These are phyloP conservation scores for Linderniella brevidens DNA, from an alignment of 257 asterid genomes.

Conservation along the genomic window DNA sequence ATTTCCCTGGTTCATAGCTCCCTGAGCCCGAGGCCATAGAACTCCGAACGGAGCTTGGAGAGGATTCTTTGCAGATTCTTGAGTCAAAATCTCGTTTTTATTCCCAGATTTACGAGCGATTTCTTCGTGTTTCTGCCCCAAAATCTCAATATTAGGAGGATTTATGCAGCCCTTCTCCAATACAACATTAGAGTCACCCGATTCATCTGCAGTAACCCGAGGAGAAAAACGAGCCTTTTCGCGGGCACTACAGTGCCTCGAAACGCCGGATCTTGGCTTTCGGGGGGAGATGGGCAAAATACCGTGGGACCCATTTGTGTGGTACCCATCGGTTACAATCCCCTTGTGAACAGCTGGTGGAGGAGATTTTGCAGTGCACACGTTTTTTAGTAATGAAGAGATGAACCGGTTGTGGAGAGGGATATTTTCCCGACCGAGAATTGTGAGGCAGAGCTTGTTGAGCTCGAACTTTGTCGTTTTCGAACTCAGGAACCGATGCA, in stretches of 20 bases:
- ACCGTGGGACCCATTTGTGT: slow-evolving; percentile 47
- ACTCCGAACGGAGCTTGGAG: slow-evolving; percentile 79
- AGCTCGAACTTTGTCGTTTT: slow-evolving; percentile 67
- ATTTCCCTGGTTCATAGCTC: slow-evolving; percentile 25
- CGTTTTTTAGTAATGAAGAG: slow-evolving; percentile 53
- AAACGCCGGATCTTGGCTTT: slow-evolving; percentile 33
- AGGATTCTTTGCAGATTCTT: slow-evolving; percentile 33
- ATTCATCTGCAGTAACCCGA: slow-evolving; percentile 21
- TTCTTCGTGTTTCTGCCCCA: slow-evolving; percentile 29
- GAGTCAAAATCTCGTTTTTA: slow-evolving; percentile 18
- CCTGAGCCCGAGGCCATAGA: slow-evolving; percentile 42
- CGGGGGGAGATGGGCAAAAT: slow-evolving; percentile 48
- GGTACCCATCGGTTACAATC: slow-evolving; percentile 23
- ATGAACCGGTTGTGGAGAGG: slow-evolving; percentile 76
- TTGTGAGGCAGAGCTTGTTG: slow-evolving; percentile 48
- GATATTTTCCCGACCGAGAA: slow-evolving; percentile 65
- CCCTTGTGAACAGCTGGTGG: slow-evolving; percentile 36
- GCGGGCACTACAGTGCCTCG: slow-evolving; percentile 18
- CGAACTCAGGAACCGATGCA: slow-evolving; percentile 51
- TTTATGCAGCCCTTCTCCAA: slow-evolving; percentile 39
- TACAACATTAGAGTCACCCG: slow-evolving; percentile 15
- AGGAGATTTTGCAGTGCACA: slow-evolving; percentile 42
- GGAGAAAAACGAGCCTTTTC: slow-evolving; percentile 28
- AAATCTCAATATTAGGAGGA: slow-evolving; percentile 23
- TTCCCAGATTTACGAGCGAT: slow-evolving; percentile 8